phyloP scores from a whole-genome alignment of 768 basidiomycete genomes.

The Hortiboletus campestris region DNA sequence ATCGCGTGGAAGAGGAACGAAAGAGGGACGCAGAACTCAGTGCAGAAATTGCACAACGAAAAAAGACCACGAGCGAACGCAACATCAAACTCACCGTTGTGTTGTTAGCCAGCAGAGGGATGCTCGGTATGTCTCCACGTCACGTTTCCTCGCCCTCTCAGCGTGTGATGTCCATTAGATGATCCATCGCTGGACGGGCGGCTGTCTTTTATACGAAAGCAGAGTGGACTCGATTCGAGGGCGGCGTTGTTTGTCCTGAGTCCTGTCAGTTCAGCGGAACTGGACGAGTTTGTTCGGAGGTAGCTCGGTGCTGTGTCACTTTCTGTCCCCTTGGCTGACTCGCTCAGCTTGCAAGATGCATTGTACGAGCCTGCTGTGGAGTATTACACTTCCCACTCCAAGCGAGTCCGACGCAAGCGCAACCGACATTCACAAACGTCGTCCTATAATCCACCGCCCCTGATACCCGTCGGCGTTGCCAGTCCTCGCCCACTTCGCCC shows the following conservation, averaged over 20 bases:
- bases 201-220: conserved; percentile 81
- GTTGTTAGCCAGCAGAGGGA: conserved; percentile 80
- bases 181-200: conserved; percentile 81
- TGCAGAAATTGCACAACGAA: conserved; percentile 73
- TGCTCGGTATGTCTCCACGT: conserved; percentile 63
- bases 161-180: conserved; percentile 45
- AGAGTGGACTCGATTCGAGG: conserved; percentile 85
- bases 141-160: background rate
- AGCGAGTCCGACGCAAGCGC: conserved; percentile 87
- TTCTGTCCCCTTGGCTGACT: background rate
- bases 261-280: conserved; percentile 82
- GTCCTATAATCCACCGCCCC: conserved; percentile 45
- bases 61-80: conserved; percentile 77
- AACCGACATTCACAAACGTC: conserved; percentile 71
- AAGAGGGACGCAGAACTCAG: conserved; percentile 73
- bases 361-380: conserved; percentile 87
- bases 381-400: conserved; percentile 90
- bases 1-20: conserved; percentile 67
- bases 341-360: conserved; percentile 76
- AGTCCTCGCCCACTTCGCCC: conserved; percentile 62
- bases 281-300: conserved; percentile 88
- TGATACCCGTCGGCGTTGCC: conserved; percentile 42
- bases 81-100: conserved; percentile 95
- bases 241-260: conserved; percentile 94
- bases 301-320: conserved; percentile 24